Evolutionary conservation across 768 basidiomycete genomes (phyloP).

Genomic region (Leccinum obscurum): DNA sequence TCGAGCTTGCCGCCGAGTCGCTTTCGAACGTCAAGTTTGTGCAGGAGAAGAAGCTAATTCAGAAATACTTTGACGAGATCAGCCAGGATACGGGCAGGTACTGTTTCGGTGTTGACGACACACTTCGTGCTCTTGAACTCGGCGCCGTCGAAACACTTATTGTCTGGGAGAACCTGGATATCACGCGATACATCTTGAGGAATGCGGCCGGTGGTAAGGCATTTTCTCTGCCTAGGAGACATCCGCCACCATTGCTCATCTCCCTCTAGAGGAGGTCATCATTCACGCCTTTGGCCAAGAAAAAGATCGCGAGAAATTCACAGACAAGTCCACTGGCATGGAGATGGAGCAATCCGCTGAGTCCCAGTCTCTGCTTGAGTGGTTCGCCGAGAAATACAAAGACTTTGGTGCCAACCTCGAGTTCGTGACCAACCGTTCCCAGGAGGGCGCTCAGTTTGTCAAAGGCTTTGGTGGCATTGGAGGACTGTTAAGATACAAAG

Average conservation of each 20-base stretch:
- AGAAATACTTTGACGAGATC: conserved; percentile 99
- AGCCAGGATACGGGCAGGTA: conserved; percentile 95
- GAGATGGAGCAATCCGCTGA: conserved; percentile 94
- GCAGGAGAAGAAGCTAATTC: conserved; percentile 97
- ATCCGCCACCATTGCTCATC: background rate
- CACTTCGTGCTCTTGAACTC: conserved; percentile 92
- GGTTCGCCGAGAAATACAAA: conserved; percentile 99
- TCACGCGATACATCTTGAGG: conserved; percentile 82
- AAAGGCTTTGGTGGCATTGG: conserved; percentile 99
- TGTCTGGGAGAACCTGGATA: conserved; percentile 98
- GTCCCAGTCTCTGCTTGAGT: conserved; percentile 88
- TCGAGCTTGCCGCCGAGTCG: conserved; percentile 94
- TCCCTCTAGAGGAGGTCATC: conserved; percentile 71
- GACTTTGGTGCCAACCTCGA: conserved; percentile 95
- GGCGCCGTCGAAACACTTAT: conserved; percentile 97
- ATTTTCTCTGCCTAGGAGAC: conserved; percentile 9
- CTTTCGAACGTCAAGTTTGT: conserved; percentile 99
- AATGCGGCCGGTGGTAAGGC: conserved; percentile 84
- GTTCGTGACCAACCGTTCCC: conserved; percentile 94
- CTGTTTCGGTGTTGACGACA: conserved; percentile 97
- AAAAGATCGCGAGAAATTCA: conserved; percentile 92
- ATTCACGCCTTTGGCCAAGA: conserved; percentile 83
- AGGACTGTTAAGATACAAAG: conserved; percentile 94
- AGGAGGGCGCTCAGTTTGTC: conserved; percentile 97
- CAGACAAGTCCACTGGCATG: conserved; percentile 89